Base-by-base conservation (phyloP, 2,329 filamentous ascomycete species). In the Niveomyces coronatus region DNA sequence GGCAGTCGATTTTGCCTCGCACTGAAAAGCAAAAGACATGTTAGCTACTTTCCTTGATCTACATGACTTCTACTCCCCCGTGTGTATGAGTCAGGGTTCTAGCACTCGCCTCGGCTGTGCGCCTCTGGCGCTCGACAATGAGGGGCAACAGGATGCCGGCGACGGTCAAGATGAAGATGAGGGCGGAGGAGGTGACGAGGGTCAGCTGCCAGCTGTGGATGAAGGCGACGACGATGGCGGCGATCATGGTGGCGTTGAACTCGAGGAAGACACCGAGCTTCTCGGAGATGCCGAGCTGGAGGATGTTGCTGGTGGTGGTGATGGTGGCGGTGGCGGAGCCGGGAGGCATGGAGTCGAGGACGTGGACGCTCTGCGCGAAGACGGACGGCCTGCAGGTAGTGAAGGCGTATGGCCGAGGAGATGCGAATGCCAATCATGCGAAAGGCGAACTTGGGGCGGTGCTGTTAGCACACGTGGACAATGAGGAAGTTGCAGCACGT, bases 241-340 rank as follows among this genome's bases (percentile, higher is more conserved):
- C 54, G 22, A 74, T 52, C 37, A 77, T 65, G 18, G 70, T 70
- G 0, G 72, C 54, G 3, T 56, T 55, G 45, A 62, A 78, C 49
- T 80, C 74, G 40, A 80, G 48, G 31, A 77, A 70, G 2, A 65
- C 65, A 7, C 72, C 74, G 1, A 81, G 60, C 48, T 78, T 78
- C 51, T 79, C 75, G 0, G 74, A 78, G 27, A 79, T 76, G 3
- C 77, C 76, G 10, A 79, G 58, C 54, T 81, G 76, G n/a, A 81
- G 58, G 2, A 65, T 68, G 51, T 80, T 81, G 43, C 74, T 71
- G 2, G 74, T 76, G 2, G 72, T 69, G 0, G 77, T 81, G 44
- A 82, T 79, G 24, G 76, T 76, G 11, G 66, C 67, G 0, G 76
- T 75, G 0, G 74, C 71, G n/a, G 71, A 64, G 2, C 78, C 78